A percentile compares a stretch with the other conserved stretches of the same genome.
phyloP scores from a whole-genome alignment of 208 protist species.

The Balamuthia mandrillaris region DNA sequence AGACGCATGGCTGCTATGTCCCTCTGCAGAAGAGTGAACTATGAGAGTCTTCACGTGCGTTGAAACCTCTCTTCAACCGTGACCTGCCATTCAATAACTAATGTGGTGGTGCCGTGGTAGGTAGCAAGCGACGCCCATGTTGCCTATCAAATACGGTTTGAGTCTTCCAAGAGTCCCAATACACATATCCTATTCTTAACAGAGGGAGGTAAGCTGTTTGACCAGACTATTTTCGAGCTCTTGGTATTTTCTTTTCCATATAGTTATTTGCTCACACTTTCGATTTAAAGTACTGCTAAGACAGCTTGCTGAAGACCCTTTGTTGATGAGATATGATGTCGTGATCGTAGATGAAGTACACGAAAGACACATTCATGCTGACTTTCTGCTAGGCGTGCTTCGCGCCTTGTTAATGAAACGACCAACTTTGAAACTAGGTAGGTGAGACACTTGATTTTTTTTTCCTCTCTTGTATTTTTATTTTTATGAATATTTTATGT shows the following conservation, averaged over 20 bases:
- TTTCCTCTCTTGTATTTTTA: background rate
- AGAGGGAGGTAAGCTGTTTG: too few species aligned
- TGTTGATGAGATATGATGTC: slow-evolving; percentile 47
- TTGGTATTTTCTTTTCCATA: background rate
- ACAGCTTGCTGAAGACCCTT: slow-evolving; percentile 46
- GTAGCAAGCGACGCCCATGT: slow-evolving; percentile 45
- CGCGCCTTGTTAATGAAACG: slow-evolving; percentile 24
- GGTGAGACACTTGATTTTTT: background rate
- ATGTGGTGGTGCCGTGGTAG: slow-evolving; percentile 15
- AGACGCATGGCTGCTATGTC: slow-evolving; percentile 49
- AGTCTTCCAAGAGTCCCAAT: background rate
- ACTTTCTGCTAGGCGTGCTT: slow-evolving; percentile 48
- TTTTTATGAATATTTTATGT: too few species aligned
- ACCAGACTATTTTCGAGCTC: slow-evolving; percentile 47
- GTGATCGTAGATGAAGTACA: slow-evolving; percentile 65
- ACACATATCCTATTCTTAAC: slow-evolving; percentile 56
- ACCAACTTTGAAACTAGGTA: slow-evolving; percentile 24
- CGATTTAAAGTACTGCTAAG: background rate
- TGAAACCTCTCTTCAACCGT: too few species aligned
- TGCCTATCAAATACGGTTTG: slow-evolving; percentile 54
- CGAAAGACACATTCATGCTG: slow-evolving; percentile 46
- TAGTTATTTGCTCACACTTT: background rate
- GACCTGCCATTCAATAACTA: too few species aligned
- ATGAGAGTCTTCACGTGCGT: slow-evolving; percentile 46
- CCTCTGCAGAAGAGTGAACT: slow-evolving; percentile 40